A percentile compares a stretch with the other conserved stretches of the same genome.
These are phyloP conservation scores for Candida xyloterini DNA, from an alignment of 805 yeast genomes.

Conservation along the genomic window DNA sequence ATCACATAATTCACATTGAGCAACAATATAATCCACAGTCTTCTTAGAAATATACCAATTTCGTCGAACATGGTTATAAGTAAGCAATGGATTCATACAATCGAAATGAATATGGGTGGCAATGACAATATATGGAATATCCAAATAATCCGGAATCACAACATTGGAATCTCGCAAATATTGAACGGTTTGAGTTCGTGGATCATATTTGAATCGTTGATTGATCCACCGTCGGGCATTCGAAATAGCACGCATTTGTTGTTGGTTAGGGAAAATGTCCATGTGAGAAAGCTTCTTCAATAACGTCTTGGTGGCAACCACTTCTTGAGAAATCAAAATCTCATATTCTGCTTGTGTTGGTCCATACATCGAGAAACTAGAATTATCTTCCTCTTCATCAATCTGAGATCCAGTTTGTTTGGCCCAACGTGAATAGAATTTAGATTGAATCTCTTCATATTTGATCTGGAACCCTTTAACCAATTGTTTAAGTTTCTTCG, in stretches of 20 bases:
- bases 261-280: slow-evolving; percentile 26
- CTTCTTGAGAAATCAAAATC: slow-evolving; percentile 25
- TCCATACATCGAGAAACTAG: slow-evolving; percentile 31
- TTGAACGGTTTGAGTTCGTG: slow-evolving; percentile 19
- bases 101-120: slow-evolving; percentile 29
- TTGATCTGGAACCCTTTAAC: slow-evolving; percentile 20
- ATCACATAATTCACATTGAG: slow-evolving; percentile 22
- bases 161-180: slow-evolving; percentile 29
- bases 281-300: slow-evolving; percentile 23
- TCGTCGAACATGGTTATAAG: slow-evolving; percentile 28
- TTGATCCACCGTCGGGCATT: slow-evolving; percentile 34
- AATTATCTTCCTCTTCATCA: slow-evolving; percentile 18
- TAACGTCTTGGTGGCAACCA: slow-evolving; percentile 29
- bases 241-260: slow-evolving; percentile 31
- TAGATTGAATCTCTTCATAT: slow-evolving; percentile 23
- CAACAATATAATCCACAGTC: slow-evolving; percentile 27
- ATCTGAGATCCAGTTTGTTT: slow-evolving; percentile 6
- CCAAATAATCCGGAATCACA: slow-evolving; percentile 30
- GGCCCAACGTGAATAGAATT: slow-evolving; percentile 28
- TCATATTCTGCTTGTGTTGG: slow-evolving; percentile 33
- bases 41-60: slow-evolving; percentile 32
- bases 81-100: slow-evolving; percentile 20
- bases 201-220: slow-evolving; percentile 29
- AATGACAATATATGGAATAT: slow-evolving; percentile 29
- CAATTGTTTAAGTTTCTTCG: slow-evolving; percentile 10